phyloP scores from a whole-genome alignment of 1,284 basidiomycete genomes.

The Psilocybe mexicana region DNA sequence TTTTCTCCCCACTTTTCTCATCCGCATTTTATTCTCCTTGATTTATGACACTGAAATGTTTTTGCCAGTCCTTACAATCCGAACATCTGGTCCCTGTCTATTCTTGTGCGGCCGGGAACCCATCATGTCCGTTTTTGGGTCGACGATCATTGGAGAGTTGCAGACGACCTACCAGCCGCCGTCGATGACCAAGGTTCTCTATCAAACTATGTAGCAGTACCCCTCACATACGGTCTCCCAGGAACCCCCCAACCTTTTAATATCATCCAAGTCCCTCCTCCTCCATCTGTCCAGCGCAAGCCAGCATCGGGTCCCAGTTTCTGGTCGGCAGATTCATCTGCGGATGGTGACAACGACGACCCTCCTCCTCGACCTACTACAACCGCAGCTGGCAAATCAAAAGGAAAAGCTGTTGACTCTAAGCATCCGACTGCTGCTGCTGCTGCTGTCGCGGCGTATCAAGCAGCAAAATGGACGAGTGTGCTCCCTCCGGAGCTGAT shows the following conservation, averaged over 20 bases:
- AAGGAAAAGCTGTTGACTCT: neutral
- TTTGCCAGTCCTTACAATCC: slow-evolving; percentile 18
- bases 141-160: slow-evolving; percentile 84
- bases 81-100: slow-evolving; percentile 35
- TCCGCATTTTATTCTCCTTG: neutral
- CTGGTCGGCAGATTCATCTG: slow-evolving; percentile 47
- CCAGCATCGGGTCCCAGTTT: slow-evolving; percentile 41
- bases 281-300: slow-evolving; percentile 17
- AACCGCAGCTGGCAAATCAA: neutral
- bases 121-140: slow-evolving; percentile 97
- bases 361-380: slow-evolving; percentile 2
- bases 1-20: neutral
- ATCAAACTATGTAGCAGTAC: slow-evolving; percentile 88
- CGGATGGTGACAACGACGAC: slow-evolving; percentile 35
- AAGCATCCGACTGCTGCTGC: slow-evolving; percentile 13
- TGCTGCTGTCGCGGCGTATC: slow-evolving; percentile 22
- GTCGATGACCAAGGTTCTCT: slow-evolving; percentile 95
- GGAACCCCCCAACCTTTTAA: slow-evolving; percentile 13
- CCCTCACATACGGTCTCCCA: slow-evolving; percentile 26
- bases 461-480: slow-evolving; percentile 66
- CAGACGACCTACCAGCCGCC: slow-evolving; percentile 83
- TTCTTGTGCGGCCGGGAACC: slow-evolving; percentile 82
- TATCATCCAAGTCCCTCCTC: slow-evolving; percentile 16
- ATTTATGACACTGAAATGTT: neutral
- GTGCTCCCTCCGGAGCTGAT: slow-evolving; percentile 75